Percentiles rank a stretch among this genome's conserved stretches.
Conservation (phyloP, 495 filamentous ascomycete species). For the Aspergillus campestris region DNA sequence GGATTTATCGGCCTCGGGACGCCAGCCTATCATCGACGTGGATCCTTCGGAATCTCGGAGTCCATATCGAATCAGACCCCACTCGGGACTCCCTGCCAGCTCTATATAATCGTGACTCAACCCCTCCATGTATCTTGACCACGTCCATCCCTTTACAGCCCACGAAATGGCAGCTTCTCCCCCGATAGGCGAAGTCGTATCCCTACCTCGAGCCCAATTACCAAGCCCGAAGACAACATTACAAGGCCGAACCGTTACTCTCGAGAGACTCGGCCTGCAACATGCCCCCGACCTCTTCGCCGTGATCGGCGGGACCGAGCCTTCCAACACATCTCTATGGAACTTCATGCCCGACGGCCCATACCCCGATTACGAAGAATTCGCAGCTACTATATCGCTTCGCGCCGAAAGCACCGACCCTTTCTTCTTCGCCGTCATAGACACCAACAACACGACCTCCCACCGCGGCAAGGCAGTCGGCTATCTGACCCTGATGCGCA, state of each 20-base stretch:
- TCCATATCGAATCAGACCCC: too few relatives aligned
- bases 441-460: conserved; percentile 2
- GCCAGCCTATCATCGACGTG: too few relatives aligned
- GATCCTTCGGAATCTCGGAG: too few relatives aligned
- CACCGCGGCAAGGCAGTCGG: conserved; percentile 15
- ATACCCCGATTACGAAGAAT: conserved; percentile 19
- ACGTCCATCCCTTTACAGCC: too few relatives aligned
- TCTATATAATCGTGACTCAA: too few relatives aligned
- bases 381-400: conserved; percentile 17
- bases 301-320: conserved; percentile 22
- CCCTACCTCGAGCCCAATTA: too few relatives aligned
- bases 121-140: too few relatives aligned
- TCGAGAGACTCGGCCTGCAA: conserved; percentile 19
- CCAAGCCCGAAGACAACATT: not conserved
- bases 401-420: conserved; percentile 16
- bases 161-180: too few relatives aligned
- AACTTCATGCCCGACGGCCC: conserved; percentile 34
- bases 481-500: conserved; percentile 28
- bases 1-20: too few relatives aligned
- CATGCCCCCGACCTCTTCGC: conserved; percentile 28
- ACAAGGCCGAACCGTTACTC: conserved; percentile 23
- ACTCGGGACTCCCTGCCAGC: too few relatives aligned
- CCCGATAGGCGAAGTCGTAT: too few relatives aligned
- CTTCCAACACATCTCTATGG: conserved; percentile 23
- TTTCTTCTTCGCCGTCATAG: conserved; percentile 30